A percentile compares a stretch with the other conserved stretches of the same genome.
Conservation (phyloP, 768 basidiomycete species). For the Xerocomus potaroensis region DNA sequence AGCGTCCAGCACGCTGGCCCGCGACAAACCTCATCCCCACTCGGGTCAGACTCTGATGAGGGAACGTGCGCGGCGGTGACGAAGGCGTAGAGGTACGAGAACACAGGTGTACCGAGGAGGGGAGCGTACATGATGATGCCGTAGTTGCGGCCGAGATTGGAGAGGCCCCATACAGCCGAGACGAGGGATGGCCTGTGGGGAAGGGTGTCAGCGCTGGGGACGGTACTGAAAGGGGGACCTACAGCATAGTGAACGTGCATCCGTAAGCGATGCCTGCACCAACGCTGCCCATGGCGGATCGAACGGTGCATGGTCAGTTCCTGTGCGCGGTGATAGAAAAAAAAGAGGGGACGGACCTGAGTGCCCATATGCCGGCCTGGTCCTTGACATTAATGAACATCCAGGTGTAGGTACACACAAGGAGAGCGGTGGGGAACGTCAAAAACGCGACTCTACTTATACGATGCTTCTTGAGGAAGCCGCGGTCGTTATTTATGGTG, state of each 20-base stretch:
- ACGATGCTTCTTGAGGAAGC: slow-evolving; percentile 40
- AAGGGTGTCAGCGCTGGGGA: too few relatives aligned
- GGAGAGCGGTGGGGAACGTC: slow-evolving; percentile 41
- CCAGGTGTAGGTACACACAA: slow-evolving; percentile 53
- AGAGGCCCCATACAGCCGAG: slow-evolving; percentile 65
- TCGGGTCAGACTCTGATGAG: too few relatives aligned
- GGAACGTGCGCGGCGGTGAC: slow-evolving; percentile 51
- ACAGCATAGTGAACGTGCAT: slow-evolving; percentile 66
- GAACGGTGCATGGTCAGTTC: slow-evolving; percentile 2
- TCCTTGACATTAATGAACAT: slow-evolving; percentile 45
- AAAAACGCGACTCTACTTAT: slow-evolving; percentile 65
- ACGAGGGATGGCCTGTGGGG: slow-evolving; percentile 62
- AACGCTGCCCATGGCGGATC: slow-evolving; percentile 36
- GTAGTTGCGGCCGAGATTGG: slow-evolving; percentile 72
- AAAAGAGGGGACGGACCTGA: slow-evolving; percentile 46
- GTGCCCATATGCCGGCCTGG: slow-evolving; percentile 57
- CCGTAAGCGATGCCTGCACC: slow-evolving; percentile 71
- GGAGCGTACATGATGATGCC: slow-evolving; percentile 72
- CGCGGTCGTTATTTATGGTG: slow-evolving; percentile 28
- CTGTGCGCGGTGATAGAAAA: not conserved
- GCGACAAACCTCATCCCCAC: slow-evolving; percentile 37
- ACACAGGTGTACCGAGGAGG: slow-evolving; percentile 68
- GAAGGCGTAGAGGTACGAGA: slow-evolving; percentile 78
- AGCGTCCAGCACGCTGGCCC: slow-evolving; percentile 61
- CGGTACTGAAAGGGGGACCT: slow-evolving; percentile 27